Evolutionary conservation across 1,139 yeast species (phyloP), one percentile per base, ranked within the genome.

Genomic region (Candida frijolesensis): DNA sequence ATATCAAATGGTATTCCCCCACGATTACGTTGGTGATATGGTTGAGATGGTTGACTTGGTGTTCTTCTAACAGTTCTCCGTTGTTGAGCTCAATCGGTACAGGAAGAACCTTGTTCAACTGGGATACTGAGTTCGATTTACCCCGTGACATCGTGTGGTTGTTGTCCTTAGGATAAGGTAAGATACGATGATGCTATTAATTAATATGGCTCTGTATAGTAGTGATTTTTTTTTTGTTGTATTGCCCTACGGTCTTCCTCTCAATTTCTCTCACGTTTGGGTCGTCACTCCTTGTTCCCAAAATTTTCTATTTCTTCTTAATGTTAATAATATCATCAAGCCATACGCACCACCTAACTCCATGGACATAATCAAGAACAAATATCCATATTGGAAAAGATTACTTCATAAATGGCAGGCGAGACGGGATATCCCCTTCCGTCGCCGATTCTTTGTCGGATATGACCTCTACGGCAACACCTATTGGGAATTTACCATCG

Each of bases 401-500:
- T 54, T 83, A 1, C 70, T 78, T 53, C 83, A 80, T 65, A 73
- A 72, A 59, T 88, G 85, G 82, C 80, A 79, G 59, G 76, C 91
- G 0, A 68, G 86, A 9, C 67, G 86, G 40, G 80, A 74, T 48
- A 76, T 88, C 5, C 96, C 96, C 0, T 83, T 87, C 65, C 77
- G 89, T 49, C 72, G 71, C 53, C 71, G 69, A 60, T 83, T 78
- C 59, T 82, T 83, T 55, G 68, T 81, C n/a, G 83, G 96, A 9
- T 88, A 87, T 62, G 96, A 89, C 61, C 72, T 89, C 16, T 84
- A 83, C 45, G 96, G 95, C 4, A 89, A 89, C 64, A 84, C 94
- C 2, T 89, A 85, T 66, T 89, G 96, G 96, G 96, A 89, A 64
- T 84, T 87, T 66, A 76, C 79, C 45, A 61, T 72, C 10, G 84